Base-by-base conservation (phyloP, 2,329 filamentous ascomycete species). In the Fusarium beomiforme region DNA sequence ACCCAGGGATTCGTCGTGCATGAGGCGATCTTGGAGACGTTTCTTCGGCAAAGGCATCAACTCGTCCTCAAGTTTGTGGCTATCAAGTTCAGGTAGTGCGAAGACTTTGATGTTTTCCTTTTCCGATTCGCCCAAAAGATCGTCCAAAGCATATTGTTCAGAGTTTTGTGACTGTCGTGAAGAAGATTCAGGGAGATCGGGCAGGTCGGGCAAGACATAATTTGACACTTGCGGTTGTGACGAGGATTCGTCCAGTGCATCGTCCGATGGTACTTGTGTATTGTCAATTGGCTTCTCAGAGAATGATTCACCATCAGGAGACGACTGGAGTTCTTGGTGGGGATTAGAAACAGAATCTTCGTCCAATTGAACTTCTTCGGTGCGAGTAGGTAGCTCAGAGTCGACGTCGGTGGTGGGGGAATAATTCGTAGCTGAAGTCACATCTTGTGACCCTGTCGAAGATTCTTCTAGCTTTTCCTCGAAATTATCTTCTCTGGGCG, bases 1-100 rank as follows among this genome's bases (percentile, higher is more conserved):
- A 2, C 76, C 77, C 9, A 83, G 67, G 29, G 71, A 64, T n/a
- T 76, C 69, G 26, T 79, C 75, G 6, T 75, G 72, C 2, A 82
- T 50, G 17, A 81, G 75, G 6, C 64, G 64, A 59, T 81, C 71
- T 10, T 64, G 70, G 17, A 79, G 73, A 19, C 19, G 33, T 41
- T 43, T 65, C 36, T 43, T 60, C 21, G 55, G 44, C 14, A 43
- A 24, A 33, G 24, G 17, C 13, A 12, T 50, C 2, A 23, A 11
- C 14, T 57, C 34, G 11, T 41, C n/a, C 24, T 16, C 17, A n/a
- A n/a, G 3, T 16, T 33, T 11, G 14, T 24, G 29, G 21, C n/a
- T n/a, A 14, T 65, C 42, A 13, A 58, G 44, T 19, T 62, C 72
- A 24, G 64, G 67, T 2, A 71, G 33, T 6, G 31, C 47, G 19